These are phyloP conservation scores for Heritiera fomes DNA, from an alignment of 345 rosid genomes.

Conservation along the genomic window DNA sequence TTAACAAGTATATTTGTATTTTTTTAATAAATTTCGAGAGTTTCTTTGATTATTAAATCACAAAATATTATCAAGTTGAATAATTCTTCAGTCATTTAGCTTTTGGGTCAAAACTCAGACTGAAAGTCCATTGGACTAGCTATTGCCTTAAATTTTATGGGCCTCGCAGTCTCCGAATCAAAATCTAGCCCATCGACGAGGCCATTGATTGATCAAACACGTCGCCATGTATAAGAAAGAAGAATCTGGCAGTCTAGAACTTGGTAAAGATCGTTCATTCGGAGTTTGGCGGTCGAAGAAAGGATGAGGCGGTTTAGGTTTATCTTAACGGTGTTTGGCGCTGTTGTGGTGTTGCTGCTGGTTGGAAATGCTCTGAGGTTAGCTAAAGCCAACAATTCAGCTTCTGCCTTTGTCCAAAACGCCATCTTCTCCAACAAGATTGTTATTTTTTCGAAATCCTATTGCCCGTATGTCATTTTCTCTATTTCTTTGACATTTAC, in stretches of 20 bases:
- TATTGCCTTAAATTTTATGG: not conserved
- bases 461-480: slow-evolving; percentile 70
- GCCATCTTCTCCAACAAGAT: slow-evolving; percentile 80
- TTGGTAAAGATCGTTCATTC: not conserved
- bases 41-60: too few relatives aligned
- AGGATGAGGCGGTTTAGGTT: slow-evolving; percentile 1
- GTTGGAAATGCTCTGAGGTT: slow-evolving; percentile 24
- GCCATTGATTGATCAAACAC: too few relatives aligned
- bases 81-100: too few relatives aligned
- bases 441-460: slow-evolving; percentile 92
- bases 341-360: slow-evolving; percentile 24
- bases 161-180: not conserved
- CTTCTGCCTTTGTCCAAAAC: slow-evolving; percentile 82
- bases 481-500: not conserved
- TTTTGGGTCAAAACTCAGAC: not conserved
- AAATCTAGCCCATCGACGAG: not conserved
- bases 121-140: not conserved
- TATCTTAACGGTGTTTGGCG: not conserved
- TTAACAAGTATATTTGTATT: too few relatives aligned
- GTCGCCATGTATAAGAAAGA: not conserved
- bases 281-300: not conserved
- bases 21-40: too few relatives aligned
- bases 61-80: too few relatives aligned
- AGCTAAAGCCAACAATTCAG: slow-evolving; percentile 56
- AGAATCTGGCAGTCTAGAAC: not conserved